These are phyloP conservation scores for Solanum chiquidenum DNA, from an alignment of 257 asterid genomes.

Conservation along the genomic window DNA sequence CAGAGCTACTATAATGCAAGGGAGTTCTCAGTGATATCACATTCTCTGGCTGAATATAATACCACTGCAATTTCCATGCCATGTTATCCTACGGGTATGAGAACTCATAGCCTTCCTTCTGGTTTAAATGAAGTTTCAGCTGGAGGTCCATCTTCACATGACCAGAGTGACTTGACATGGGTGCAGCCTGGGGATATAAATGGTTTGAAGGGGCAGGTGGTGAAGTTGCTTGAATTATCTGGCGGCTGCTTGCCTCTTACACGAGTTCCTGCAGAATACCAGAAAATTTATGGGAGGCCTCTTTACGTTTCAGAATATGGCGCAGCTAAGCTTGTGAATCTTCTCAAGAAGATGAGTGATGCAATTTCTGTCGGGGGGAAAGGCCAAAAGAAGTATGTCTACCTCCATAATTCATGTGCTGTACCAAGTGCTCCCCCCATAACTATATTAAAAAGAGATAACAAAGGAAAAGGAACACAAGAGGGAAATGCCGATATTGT, in stretches of 20 bases:
- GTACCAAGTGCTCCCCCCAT: constrained; percentile 21
- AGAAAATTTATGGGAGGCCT: constrained; percentile 65
- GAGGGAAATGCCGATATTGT: constrained; percentile 23
- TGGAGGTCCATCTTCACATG: constrained; percentile 13
- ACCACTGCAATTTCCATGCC: constrained; percentile 22
- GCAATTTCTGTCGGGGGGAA: constrained; percentile 43
- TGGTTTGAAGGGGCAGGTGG: constrained; percentile 73
- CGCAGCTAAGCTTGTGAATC: constrained; percentile 52
- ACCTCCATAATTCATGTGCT: constrained; percentile 28
- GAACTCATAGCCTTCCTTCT: constrained; percentile 33
- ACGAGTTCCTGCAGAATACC: constrained; percentile 67
- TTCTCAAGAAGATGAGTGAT: constrained; percentile 69
- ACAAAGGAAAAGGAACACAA: constrained; percentile 34
- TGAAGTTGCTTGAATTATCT: constrained; percentile 54
- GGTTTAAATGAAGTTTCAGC: constrained; percentile 30
- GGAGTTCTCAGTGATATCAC: constrained; percentile 43
- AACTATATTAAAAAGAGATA: constrained; percentile 34
- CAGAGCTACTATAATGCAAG: constrained; percentile 18
- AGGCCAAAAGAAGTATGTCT: constrained; percentile 47
- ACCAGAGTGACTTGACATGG: constrained; percentile 43
- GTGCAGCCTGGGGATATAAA: constrained; percentile 83
- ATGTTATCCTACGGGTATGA: constrained; percentile 19
- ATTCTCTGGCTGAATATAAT: constrained; percentile 36
- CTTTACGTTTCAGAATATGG: constrained; percentile 71
- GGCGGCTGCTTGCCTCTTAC: constrained; percentile 64